These are phyloP conservation scores for Cutaneotrichosporon dermatis DNA, from an alignment of 1,284 basidiomycete species.

Conservation along the genomic window DNA sequence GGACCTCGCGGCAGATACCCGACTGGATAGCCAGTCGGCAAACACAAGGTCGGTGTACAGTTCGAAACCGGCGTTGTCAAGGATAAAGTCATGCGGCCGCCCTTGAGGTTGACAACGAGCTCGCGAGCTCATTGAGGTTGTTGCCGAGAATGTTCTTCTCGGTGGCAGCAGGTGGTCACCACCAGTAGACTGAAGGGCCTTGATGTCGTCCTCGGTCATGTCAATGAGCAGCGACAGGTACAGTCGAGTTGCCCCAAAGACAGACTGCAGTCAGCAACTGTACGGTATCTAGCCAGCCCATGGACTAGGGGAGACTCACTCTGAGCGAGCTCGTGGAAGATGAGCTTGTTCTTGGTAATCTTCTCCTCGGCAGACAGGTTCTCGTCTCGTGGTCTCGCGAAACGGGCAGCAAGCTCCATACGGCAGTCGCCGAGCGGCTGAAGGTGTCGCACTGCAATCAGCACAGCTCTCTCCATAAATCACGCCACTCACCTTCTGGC, in stretches of 20 bases:
- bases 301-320: conserved; percentile 43
- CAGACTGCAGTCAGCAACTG: conserved; percentile 60
- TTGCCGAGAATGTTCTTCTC: conserved; percentile 71
- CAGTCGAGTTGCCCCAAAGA: conserved; percentile 95
- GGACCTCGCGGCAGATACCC: conserved; percentile 76
- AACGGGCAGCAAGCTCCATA: conserved; percentile 89
- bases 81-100: conserved; percentile 82
- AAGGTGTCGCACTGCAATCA: conserved; percentile 76
- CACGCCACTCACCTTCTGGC: conserved; percentile 58
- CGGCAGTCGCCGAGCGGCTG: conserved; percentile 79
- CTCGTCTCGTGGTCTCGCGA: conserved; percentile 64
- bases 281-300: too few species aligned
- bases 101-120: conserved; percentile 68
- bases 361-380: conserved; percentile 52
- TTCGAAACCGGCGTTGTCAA: conserved; percentile 67
- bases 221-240: conserved; percentile 92
- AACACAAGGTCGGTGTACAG: conserved; percentile 96
- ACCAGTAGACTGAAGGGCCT: conserved; percentile 92
- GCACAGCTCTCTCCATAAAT: not conserved
- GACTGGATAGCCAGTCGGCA: conserved; percentile 75
- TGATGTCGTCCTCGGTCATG: conserved; percentile 99
- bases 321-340: conserved; percentile 94
- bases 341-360: conserved; percentile 71
- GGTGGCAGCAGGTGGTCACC: conserved; percentile 92
- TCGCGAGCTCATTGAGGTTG: conserved; percentile 69